These are phyloP conservation scores for Spatholobus suberectus DNA, from an alignment of 306 rosid genomes.

Conservation along the genomic window DNA sequence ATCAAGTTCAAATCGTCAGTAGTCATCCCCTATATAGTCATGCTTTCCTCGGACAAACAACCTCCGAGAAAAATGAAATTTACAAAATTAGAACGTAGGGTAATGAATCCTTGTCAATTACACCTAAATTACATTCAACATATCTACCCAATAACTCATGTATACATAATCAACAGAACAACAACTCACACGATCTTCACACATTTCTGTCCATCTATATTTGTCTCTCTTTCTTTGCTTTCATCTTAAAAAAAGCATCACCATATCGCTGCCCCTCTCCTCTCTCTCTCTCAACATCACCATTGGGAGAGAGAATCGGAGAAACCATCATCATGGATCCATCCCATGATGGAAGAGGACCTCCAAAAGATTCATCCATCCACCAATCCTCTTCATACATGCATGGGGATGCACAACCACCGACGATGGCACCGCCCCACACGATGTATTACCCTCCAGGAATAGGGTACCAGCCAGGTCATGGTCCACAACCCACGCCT, in stretches of 20 bases:
- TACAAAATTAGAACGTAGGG: neutral
- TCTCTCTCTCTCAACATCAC: neutral
- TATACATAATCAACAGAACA: neutral
- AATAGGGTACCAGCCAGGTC: neutral
- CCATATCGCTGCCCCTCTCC: neutral
- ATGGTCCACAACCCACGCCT: neutral
- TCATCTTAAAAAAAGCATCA: neutral
- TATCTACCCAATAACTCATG: neutral
- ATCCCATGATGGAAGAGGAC: slow-evolving; percentile 13
- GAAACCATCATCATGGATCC: slow-evolving; percentile 26
- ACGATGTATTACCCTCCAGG: slow-evolving; percentile 30
- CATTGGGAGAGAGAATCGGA: slow-evolving; percentile 35
- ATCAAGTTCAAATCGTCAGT: no score
- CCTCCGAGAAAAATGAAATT: neutral
- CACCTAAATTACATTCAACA: neutral
- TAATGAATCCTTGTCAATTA: neutral
- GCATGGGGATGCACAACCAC: neutral
- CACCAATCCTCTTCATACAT: neutral
- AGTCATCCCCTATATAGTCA: neutral
- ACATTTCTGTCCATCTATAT: slow-evolving; percentile 2
- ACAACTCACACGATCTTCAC: neutral
- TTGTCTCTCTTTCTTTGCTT: neutral
- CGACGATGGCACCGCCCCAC: slow-evolving; percentile 19
- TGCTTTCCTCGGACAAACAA: neutral
- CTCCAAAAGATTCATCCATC: neutral